Base-by-base conservation (phyloP, 106 monocot species). In the Phalaenopsis aphrodite region DNA sequence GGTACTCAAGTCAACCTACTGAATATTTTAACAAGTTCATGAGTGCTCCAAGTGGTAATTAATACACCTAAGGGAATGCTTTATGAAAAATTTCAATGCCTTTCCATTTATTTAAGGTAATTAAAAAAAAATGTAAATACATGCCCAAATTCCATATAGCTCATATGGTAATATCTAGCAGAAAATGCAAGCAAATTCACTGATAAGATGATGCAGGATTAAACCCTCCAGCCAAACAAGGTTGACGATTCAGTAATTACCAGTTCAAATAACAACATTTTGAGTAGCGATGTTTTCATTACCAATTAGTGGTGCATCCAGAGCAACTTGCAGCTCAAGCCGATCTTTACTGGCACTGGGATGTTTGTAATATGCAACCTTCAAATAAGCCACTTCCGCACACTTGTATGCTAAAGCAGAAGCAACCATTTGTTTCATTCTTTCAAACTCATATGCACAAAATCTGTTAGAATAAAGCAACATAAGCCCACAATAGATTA, bases 331-430 rank as follows among this genome's bases (percentile, higher is more conserved):
- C 55, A 92, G 72, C 39, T 92, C 94, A 72, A 87, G 85, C 15
- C 91, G 85, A 84, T 99, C 98, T 84, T 93, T 94, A 77, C 73
- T 86, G 78, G 98, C 93, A 89, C 55, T 56, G 52, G 89, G 79
- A 83, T 88, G 72, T 81, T 88, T 92, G 48, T 85, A 90, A 78
- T 86, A 94, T 52, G 94, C 91, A 90, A 89, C 88, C 75, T 95
- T 99, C 79, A 99, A 79, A 82, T 91, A 94, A 24, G 98, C 98
- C 71, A 99, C 98, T 87, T 95, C 98, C 45, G 93, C 87, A 78
- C 98, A 99, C 80, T 99, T 99, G 80, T 91, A 99, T 80, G 98
- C 98, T 76, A 99, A 82, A 73, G 98, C 86, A 75, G 93, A 89
- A 80, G 89, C 94, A 83, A 89, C 92, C 93, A 93, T 93, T 81